A percentile compares a stretch with the other conserved stretches of the same genome.
Conservation (phyloP, 2,329 filamentous ascomycete species). For the Aspergillus hortae region DNA sequence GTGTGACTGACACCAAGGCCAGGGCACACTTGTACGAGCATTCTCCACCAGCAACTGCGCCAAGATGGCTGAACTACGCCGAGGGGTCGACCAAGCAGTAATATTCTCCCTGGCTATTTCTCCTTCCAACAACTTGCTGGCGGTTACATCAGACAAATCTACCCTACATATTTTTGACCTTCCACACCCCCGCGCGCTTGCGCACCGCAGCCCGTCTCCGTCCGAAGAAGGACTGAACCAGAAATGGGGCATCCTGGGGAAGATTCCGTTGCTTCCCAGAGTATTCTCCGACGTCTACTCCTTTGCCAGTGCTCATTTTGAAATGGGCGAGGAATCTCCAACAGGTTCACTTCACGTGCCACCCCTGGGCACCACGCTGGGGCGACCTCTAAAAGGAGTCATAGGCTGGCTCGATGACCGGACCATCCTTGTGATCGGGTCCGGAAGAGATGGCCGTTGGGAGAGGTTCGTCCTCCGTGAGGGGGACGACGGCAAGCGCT, state of each 20-base stretch:
- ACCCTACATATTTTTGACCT: slow-evolving; percentile 94
- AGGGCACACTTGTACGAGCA: slow-evolving; percentile 84
- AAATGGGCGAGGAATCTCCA: slow-evolving; percentile 70
- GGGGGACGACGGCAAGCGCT: slow-evolving; percentile 63
- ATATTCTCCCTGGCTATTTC: slow-evolving; percentile 88
- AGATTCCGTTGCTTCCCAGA: slow-evolving; percentile 77
- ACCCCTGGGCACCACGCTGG: slow-evolving; percentile 51
- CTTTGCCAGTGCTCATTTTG: slow-evolving; percentile 75
- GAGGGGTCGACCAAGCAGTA: slow-evolving; percentile 81
- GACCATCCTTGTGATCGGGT: slow-evolving; percentile 71
- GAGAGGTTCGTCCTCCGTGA: slow-evolving; percentile 77
- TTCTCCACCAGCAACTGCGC: slow-evolving; percentile 78
- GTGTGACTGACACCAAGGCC: slow-evolving; percentile 14
- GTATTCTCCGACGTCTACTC: slow-evolving; percentile 89
- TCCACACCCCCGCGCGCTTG: slow-evolving; percentile 44
- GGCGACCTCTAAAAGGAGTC: slow-evolving; percentile 71
- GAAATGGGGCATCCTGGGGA: slow-evolving; percentile 83
- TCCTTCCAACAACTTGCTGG: slow-evolving; percentile 72
- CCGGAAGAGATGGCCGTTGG: slow-evolving; percentile 78
- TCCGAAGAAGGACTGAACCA: slow-evolving; percentile 54
- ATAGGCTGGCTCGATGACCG: slow-evolving; percentile 79
- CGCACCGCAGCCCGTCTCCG: slow-evolving; percentile 32
- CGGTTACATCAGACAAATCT: slow-evolving; percentile 93
- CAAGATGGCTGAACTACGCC: slow-evolving; percentile 76
- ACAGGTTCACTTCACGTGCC: slow-evolving; percentile 41